Percentiles rank a stretch among this genome's conserved stretches.
These are phyloP conservation scores for Starmerella geochares DNA, from an alignment of 805 yeast species.

Conservation along the genomic window DNA sequence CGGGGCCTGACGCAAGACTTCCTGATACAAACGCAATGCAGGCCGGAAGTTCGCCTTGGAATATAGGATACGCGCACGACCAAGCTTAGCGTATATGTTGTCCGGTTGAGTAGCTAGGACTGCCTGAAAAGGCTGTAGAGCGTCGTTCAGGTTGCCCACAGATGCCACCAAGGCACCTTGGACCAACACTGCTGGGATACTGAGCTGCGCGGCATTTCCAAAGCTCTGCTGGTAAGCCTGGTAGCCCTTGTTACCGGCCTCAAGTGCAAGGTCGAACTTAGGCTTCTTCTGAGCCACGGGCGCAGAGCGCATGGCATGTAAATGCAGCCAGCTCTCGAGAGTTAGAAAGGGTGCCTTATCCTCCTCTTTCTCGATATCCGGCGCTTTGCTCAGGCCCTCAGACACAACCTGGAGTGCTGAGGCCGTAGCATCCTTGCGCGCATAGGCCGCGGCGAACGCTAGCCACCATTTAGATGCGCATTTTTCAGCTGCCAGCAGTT, in stretches of 20 bases:
- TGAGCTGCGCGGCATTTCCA: conserved; percentile 16
- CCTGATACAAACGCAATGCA: conserved; percentile 76
- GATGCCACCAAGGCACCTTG: conserved; percentile 56
- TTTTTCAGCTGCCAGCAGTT: conserved; percentile 68
- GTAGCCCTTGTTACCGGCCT: conserved; percentile 32
- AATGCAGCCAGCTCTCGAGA: conserved; percentile 60
- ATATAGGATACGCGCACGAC: conserved; percentile 73
- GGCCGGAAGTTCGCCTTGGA: conserved; percentile 59
- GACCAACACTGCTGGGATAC: conserved; percentile 48
- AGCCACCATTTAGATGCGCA: conserved; percentile 75
- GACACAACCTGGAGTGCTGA: conserved; percentile 57
- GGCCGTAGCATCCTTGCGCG: conserved; percentile 44
- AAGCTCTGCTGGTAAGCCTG: conserved; percentile 42
- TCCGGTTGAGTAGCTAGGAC: conserved; percentile 42
- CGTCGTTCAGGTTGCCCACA: conserved; percentile 56
- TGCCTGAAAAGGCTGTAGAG: conserved; percentile 57
- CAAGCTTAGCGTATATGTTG: conserved; percentile 66
- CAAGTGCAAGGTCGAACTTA: conserved; percentile 37
- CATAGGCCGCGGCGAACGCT: conserved; percentile 72
- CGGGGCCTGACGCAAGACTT: conserved; percentile 66
- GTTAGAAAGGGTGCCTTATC: conserved; percentile 48
- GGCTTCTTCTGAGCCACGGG: conserved; percentile 21
- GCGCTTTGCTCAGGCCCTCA: conserved; percentile 42
- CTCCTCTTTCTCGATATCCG: conserved; percentile 27
- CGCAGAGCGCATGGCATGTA: conserved; percentile 30